Evolutionary conservation across 2,329 filamentous ascomycete genomes (phyloP), one percentile per base, ranked within the genome.

Genomic region (Colletotrichum spaethianum): DNA sequence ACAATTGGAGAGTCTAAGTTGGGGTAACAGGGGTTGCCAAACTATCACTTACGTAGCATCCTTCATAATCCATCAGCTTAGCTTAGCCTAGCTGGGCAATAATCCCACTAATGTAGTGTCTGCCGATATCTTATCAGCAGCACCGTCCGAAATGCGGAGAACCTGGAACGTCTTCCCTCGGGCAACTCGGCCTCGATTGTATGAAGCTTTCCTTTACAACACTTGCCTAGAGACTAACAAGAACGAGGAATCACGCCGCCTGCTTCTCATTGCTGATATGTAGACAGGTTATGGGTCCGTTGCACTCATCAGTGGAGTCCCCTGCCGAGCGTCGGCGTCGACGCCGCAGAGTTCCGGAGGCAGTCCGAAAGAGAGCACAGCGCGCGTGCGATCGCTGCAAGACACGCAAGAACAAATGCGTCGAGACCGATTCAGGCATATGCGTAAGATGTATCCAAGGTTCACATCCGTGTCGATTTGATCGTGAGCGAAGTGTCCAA

Each of bases 311-410:
- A 44, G 68, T 68, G 68, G 63, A 71, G 23, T 64, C 66, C 40
- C n/a, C 68, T 11, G 36, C 63, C 33, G 56, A 42, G 36, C 68
- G 50, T 42, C 63, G 63, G 33, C 63, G 68, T 23, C 72, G 74
- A 36, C 76, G 77, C 16, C 75, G 78, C 38, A 74, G 77, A 14
- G 79, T 82, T 60, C 74, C 80, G 55, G 80, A 81, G 42, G 77
- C 78, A 67, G 76, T 81, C 69, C 78, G 80, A 28, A 81, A 81
- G 67, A 74, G 80, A 48, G 79, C 80, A 7, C 76, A 74, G 1
- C 74, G 78, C 74, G 80, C 80, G 75, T 82, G 81, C 65, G 76
- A 79, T 63, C 78, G 76, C 26, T 82, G 81, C 67, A 82, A 82
- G 67, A 74, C 76, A 7, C 74, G 81, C 26, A 82, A 82, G 67